Conservation (phyloP, 2,329 filamentous ascomycete genomes). For the Pseudodiploospora longispora region DNA sequence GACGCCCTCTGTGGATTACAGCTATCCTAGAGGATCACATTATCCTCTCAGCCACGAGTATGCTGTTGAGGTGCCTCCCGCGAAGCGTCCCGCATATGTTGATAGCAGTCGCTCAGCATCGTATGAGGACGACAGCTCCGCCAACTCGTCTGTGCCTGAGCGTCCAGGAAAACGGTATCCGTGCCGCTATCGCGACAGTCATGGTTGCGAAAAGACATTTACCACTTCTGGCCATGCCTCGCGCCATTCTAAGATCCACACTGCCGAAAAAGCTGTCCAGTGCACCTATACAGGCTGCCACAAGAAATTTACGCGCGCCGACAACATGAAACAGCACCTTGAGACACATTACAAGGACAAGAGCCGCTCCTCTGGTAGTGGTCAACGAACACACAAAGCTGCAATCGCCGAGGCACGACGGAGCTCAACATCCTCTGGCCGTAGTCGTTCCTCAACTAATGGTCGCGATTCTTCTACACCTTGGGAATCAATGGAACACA, state of each 20-base stretch:
- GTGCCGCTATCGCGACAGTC: constrained; percentile 63
- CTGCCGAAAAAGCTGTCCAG: constrained; percentile 67
- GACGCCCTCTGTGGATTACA: constrained; percentile 42
- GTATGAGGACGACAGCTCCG: constrained; percentile 42
- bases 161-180: constrained; percentile 59
- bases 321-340: constrained; percentile 84
- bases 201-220: constrained; percentile 69
- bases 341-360: constrained; percentile 66
- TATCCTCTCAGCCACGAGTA: constrained; percentile 30
- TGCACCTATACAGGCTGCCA: constrained; percentile 62
- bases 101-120: constrained; percentile 39
- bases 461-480: constrained; percentile 17
- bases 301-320: constrained; percentile 73
- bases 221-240: constrained; percentile 82
- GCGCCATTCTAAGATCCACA: constrained; percentile 77
- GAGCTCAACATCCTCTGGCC: constrained; percentile 22
- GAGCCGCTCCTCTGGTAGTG: constrained; percentile 33
- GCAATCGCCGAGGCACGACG: constrained; percentile 24
- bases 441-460: constrained; percentile 22
- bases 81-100: constrained; percentile 35
- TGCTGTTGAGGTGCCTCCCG: constrained; percentile 20
- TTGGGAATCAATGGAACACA: constrained; percentile 31
- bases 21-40: constrained; percentile 31
- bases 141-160: constrained; percentile 34
- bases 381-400: constrained; percentile 24